A percentile compares a stretch with the other conserved stretches of the same genome.
phyloP scores from a whole-genome alignment of 1,139 yeast species.

The Zygoascus meyerae region DNA sequence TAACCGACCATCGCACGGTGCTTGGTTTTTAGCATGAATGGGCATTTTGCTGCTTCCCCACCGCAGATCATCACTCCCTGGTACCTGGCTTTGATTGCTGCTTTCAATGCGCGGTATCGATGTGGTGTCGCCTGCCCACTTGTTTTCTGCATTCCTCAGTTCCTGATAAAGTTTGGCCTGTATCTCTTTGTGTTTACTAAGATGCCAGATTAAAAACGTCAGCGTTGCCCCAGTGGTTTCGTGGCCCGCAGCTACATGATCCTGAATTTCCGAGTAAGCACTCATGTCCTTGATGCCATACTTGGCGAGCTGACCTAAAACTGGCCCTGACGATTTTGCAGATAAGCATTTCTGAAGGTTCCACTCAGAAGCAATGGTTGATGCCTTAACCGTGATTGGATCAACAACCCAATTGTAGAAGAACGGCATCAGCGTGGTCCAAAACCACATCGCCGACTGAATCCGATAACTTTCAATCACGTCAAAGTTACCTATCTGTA shows the following conservation, averaged over 20 bases:
- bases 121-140: too few relatives aligned
- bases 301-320: constrained; percentile 39
- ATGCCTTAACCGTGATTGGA: constrained; percentile 37
- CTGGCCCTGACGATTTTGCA: constrained; percentile 11
- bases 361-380: constrained; percentile 46
- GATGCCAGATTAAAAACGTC: constrained; percentile 53
- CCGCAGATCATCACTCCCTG: too few relatives aligned
- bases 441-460: constrained; percentile 62
- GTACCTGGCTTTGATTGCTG: too few relatives aligned
- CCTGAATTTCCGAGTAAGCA: constrained; percentile 45
- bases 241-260: constrained; percentile 64
- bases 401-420: constrained; percentile 49
- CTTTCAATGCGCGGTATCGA: too few relatives aligned
- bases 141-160: too few relatives aligned
- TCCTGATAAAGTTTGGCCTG: constrained; percentile 46
- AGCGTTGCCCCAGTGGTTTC: constrained; percentile 69
- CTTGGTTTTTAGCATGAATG: constrained; percentile 13
- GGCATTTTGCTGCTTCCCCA: too few relatives aligned
- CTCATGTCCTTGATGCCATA: constrained; percentile 28
- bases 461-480: constrained; percentile 40
- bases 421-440: constrained; percentile 58
- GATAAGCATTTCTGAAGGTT: constrained; percentile 19
- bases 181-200: constrained; percentile 46
- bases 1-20: constrained; percentile 21
- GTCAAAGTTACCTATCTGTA: constrained; percentile 29